phyloP scores from a whole-genome alignment of 306 rosid genomes.

The Urtica urens region DNA sequence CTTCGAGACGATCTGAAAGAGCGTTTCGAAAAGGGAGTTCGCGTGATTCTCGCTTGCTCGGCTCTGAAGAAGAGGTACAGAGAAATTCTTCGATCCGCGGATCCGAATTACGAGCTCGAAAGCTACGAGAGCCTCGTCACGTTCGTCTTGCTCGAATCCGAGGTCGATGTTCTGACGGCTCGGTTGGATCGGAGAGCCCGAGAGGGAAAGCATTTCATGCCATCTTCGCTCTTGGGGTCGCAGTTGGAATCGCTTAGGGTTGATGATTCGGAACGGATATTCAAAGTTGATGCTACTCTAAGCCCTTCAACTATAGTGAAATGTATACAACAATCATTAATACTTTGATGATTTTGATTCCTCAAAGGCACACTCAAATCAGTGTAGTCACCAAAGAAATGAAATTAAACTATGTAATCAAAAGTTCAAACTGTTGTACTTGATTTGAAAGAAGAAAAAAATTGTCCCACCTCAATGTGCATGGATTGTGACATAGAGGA shows the following conservation, averaged over 20 bases:
- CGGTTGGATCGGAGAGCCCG: constrained; percentile 47
- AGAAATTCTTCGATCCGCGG: constrained; percentile 63
- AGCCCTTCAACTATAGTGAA: constrained; percentile 32
- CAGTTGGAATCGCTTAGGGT: constrained; percentile 63
- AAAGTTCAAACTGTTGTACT: too few species aligned
- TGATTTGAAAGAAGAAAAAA: too few species aligned
- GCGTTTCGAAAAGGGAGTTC: constrained; percentile 15
- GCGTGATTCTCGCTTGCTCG: constrained; percentile 59
- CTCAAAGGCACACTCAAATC: too few species aligned
- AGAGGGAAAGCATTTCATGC: constrained; percentile 82
- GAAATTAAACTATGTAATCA: too few species aligned
- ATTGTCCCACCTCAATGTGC: too few species aligned
- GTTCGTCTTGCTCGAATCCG: constrained; percentile 62
- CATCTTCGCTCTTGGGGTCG: constrained; percentile 65
- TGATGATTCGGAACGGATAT: constrained; percentile 48
- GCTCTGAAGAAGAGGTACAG: constrained; percentile 64
- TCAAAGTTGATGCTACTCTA: constrained; percentile 49
- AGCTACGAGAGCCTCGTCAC: constrained; percentile 31
- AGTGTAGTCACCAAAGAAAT: too few species aligned
- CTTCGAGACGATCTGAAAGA: constrained; percentile 30
- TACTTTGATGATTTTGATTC: background rate
- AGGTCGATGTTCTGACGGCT: constrained; percentile 41
- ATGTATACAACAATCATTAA: constrained; percentile 2
- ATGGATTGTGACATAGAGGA: too few species aligned
- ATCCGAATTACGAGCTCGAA: constrained; percentile 36